Conservation (phyloP, 2,329 filamentous ascomycete species). For the Clarireedia homoeocarpa region DNA sequence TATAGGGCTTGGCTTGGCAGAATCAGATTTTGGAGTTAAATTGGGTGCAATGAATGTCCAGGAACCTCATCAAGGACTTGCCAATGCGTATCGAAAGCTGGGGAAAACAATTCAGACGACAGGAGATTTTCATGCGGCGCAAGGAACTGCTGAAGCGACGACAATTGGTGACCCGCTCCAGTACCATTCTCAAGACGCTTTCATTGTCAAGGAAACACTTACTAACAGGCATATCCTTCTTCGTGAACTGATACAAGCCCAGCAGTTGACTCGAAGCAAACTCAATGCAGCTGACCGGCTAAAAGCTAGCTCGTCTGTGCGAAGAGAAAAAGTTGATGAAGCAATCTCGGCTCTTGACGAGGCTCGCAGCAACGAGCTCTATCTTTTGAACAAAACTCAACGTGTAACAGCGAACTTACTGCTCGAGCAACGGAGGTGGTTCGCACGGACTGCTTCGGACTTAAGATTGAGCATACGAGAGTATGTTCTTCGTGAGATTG, state of each 20-base stretch:
- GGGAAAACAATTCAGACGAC: slow-evolving; percentile 89
- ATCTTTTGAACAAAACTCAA: slow-evolving; percentile 77
- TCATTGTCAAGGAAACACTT: slow-evolving; percentile 95
- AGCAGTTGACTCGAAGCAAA: slow-evolving; percentile 75
- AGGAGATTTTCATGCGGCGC: slow-evolving; percentile 91
- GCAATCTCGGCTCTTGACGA: slow-evolving; percentile 89
- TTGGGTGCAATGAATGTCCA: slow-evolving; percentile 79
- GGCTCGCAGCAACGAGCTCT: slow-evolving; percentile 71
- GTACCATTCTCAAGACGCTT: slow-evolving; percentile 91
- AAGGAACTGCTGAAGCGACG: slow-evolving; percentile 92
- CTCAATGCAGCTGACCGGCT: slow-evolving; percentile 81
- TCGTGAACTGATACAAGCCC: slow-evolving; percentile 85
- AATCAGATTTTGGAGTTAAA: slow-evolving; percentile 90
- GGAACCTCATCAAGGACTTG: slow-evolving; percentile 81
- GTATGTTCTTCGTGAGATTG: slow-evolving; percentile 90
- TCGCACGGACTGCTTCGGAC: slow-evolving; percentile 76
- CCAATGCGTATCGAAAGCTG: slow-evolving; percentile 88
- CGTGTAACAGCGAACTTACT: slow-evolving; percentile 85
- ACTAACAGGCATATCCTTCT: slow-evolving; percentile 96
- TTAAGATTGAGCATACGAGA: slow-evolving; percentile 78
- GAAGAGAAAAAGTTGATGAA: slow-evolving; percentile 93
- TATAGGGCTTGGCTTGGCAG: slow-evolving; percentile 80
- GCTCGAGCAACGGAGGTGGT: slow-evolving; percentile 85
- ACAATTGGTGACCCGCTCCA: slow-evolving; percentile 89
- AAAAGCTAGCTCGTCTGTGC: slow-evolving; percentile 78